Conservation (phyloP, 768 basidiomycete species). For the Amanita pseudoporphyria region DNA sequence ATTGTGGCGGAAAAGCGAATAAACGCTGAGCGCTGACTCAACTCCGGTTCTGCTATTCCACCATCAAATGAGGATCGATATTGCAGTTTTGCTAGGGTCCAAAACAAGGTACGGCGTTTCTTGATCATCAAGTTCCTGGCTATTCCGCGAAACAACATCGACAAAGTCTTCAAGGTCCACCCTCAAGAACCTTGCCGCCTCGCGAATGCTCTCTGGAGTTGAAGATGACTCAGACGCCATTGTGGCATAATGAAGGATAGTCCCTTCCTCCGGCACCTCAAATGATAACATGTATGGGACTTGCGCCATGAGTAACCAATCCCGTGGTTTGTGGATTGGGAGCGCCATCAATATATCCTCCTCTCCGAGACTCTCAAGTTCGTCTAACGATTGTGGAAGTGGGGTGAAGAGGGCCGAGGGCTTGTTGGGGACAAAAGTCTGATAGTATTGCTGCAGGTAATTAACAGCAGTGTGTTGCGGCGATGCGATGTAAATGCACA, state of each 20-base stretch:
- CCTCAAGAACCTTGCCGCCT: conserved; percentile 9
- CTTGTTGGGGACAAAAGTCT: conserved; percentile 22
- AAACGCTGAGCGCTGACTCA: too few species aligned
- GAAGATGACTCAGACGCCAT: conserved; percentile 9
- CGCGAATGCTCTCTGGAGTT: background rate
- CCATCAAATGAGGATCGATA: conserved; percentile 20
- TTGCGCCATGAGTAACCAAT: conserved; percentile 22
- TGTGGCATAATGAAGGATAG: conserved; percentile 17
- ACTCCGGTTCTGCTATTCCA: too few species aligned
- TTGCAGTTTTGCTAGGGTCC: conserved; percentile 18
- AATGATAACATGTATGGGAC: conserved; percentile 21
- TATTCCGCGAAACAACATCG: conserved; percentile 10
- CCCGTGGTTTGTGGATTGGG: conserved; percentile 13
- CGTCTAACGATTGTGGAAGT: conserved; percentile 14
- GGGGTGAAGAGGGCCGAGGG: conserved; percentile 18
- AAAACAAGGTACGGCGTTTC: conserved; percentile 19
- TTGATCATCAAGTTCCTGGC: conserved; percentile 20
- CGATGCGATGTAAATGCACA: conserved; percentile 24
- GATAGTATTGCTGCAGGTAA: conserved; percentile 25
- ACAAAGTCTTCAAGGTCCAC: conserved; percentile 14
- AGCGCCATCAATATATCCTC: conserved; percentile 15
- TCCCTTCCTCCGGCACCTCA: conserved; percentile 17
- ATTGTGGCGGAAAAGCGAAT: too few species aligned
- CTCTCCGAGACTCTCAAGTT: conserved; percentile 15
- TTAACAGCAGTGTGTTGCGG: conserved; percentile 25